These are phyloP conservation scores for Amanita exitialis DNA, from an alignment of 768 basidiomycete genomes.

Conservation along the genomic window DNA sequence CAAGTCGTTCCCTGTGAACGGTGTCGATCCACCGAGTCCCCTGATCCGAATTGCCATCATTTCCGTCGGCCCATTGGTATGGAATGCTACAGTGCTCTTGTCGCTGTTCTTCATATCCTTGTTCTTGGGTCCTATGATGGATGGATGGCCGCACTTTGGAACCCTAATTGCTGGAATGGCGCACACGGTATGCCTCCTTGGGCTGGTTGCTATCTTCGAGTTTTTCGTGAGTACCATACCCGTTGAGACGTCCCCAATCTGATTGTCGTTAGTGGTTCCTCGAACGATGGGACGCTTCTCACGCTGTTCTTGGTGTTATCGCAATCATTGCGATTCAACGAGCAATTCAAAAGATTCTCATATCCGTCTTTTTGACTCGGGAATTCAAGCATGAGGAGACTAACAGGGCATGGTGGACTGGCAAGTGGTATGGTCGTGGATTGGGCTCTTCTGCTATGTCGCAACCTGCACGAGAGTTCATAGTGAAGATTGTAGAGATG, in stretches of 20 bases:
- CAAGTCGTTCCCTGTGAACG: constrained; percentile 73
- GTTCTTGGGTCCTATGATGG: constrained; percentile 85
- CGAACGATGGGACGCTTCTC: constrained; percentile 93
- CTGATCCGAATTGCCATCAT: constrained; percentile 85
- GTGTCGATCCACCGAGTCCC: constrained; percentile 66
- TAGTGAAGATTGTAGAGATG: constrained; percentile 98
- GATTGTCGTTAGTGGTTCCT: constrained; percentile 70
- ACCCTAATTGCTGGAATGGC: constrained; percentile 90
- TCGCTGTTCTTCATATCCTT: constrained; percentile 86
- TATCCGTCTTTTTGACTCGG: constrained; percentile 87
- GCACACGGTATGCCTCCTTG: constrained; percentile 73
- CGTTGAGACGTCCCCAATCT: constrained; percentile 15
- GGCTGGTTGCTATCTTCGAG: constrained; percentile 86
- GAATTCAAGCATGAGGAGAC: constrained; percentile 99
- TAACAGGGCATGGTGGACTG: constrained; percentile 99
- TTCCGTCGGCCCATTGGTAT: constrained; percentile 86
- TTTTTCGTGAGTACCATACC: constrained; percentile 64
- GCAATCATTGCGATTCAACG: constrained; percentile 86
- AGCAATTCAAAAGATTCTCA: constrained; percentile 88
- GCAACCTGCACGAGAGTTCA: constrained; percentile 93
- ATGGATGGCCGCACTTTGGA: constrained; percentile 78
- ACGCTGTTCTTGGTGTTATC: constrained; percentile 89
- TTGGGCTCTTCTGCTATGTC: constrained; percentile 88
- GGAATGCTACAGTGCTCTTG: constrained; percentile 86
- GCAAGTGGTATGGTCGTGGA: constrained; percentile 94